Percentiles rank a stretch among this genome's conserved stretches.
Conservation (phyloP, 306 rosid genomes). For the Sicyos baderoa region DNA sequence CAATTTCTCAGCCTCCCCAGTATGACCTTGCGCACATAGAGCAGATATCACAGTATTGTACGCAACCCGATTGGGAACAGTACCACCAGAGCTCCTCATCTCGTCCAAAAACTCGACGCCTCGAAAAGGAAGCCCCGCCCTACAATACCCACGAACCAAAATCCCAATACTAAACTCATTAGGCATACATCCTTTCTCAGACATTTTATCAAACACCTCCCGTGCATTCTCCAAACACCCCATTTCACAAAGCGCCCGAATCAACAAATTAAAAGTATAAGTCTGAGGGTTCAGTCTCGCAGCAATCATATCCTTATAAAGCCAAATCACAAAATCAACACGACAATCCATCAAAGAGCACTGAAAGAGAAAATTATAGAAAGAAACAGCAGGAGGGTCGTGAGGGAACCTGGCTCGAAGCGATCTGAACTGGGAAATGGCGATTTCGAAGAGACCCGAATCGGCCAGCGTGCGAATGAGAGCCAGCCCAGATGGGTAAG, state of each 20-base stretch:
- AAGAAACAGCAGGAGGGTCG: slow-evolving; percentile 32
- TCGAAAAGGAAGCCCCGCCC: slow-evolving; percentile 32
- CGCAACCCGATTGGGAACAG: slow-evolving; percentile 44
- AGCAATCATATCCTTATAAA: slow-evolving; percentile 68
- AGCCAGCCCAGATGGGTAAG: slow-evolving; percentile 39
- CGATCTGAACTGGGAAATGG: slow-evolving; percentile 53
- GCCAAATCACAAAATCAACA: slow-evolving; percentile 40
- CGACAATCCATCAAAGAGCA: slow-evolving; percentile 33
- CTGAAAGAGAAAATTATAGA: slow-evolving; percentile 60
- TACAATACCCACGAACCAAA: slow-evolving; percentile 77
- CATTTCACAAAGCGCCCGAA: slow-evolving; percentile 42
- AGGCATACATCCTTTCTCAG: slow-evolving; percentile 59
- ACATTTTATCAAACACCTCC: slow-evolving; percentile 72
- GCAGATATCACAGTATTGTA: slow-evolving; percentile 75
- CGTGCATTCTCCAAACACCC: slow-evolving; percentile 49
- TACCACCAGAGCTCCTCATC: slow-evolving; percentile 13
- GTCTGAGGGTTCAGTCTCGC: slow-evolving; percentile 57
- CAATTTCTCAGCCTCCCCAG: slow-evolving; percentile 70
- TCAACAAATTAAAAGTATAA: slow-evolving; percentile 64
- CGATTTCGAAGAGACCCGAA: slow-evolving; percentile 35
- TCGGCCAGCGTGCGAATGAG: slow-evolving; percentile 38
- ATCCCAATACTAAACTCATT: slow-evolving; percentile 64
- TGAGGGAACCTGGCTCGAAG: slow-evolving; percentile 49
- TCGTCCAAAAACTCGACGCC: slow-evolving; percentile 48
- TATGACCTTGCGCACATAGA: slow-evolving; percentile 48